Conservation (phyloP, 108 stramenopile genomes). For the Chaetoceros tenuissimus region DNA sequence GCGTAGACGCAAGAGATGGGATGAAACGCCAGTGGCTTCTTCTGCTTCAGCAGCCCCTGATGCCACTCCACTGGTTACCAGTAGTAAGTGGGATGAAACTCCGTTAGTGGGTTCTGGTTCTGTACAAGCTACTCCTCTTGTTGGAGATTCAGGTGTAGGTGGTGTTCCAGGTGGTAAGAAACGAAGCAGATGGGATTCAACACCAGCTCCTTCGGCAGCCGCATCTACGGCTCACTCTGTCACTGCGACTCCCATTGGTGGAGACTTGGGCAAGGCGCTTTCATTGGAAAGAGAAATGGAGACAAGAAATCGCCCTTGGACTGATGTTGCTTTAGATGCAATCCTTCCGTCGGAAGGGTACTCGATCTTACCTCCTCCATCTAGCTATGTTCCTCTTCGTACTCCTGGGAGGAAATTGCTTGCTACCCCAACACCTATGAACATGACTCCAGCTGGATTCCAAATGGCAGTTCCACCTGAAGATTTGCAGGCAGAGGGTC, state of each 20-base stretch:
- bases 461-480: slow-evolving; percentile 90
- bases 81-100: slow-evolving; percentile 74
- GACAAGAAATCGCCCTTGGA: slow-evolving; percentile 91
- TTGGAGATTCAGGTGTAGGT: slow-evolving; percentile 19
- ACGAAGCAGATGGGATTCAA: slow-evolving; percentile 73
- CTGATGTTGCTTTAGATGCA: slow-evolving; percentile 93
- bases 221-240: slow-evolving; percentile 14
- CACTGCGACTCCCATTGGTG: slow-evolving; percentile 24
- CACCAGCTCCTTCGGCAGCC: slow-evolving; percentile 38
- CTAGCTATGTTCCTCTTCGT: slow-evolving; percentile 87
- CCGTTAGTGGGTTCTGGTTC: slow-evolving; percentile 49
- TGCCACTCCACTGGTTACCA: slow-evolving; percentile 40
- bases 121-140: slow-evolving; percentile 17
- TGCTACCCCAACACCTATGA: slow-evolving; percentile 87
- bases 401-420: slow-evolving; percentile 87
- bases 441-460: slow-evolving; percentile 75
- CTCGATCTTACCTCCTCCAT: slow-evolving; percentile 78
- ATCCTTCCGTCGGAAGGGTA: slow-evolving; percentile 90
- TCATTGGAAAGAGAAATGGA: slow-evolving; percentile 91
- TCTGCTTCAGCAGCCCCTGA: slow-evolving; percentile 18
- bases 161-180: slow-evolving; percentile 21
- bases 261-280: slow-evolving; percentile 75
- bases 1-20: slow-evolving; percentile 82
- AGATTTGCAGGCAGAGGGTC: slow-evolving; percentile 56
- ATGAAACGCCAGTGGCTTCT: slow-evolving; percentile 68